phyloP scores from a whole-genome alignment of 75 land plant genomes.

The Cryptomeria japonica region DNA sequence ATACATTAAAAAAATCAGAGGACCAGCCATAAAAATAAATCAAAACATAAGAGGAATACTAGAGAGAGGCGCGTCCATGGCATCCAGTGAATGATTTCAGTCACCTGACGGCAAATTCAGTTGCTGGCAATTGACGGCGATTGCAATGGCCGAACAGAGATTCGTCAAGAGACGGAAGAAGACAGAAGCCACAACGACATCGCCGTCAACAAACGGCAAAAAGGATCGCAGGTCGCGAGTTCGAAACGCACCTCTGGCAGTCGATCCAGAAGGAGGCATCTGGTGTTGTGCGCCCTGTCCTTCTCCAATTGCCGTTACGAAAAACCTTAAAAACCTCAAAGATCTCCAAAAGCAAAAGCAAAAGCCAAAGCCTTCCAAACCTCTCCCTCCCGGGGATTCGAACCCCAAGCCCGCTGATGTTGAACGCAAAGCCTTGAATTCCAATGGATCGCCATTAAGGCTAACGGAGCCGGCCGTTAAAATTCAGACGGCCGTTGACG shows the following conservation, averaged over 20 bases:
- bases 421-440: not conserved
- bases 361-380: not conserved
- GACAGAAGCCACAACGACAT: not conserved
- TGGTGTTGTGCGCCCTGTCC: conserved; percentile 11
- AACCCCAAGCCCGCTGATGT: not conserved
- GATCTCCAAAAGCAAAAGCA: not conserved
- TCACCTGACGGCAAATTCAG: not conserved
- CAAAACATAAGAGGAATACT: not conserved
- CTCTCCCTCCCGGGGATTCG: not conserved
- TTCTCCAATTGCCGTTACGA: conserved; percentile 7
- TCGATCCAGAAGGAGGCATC: conserved; percentile 1
- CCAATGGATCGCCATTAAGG: not conserved
- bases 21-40: not conserved
- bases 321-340: not conserved
- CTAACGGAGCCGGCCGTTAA: not conserved
- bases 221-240: not conserved
- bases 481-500: not conserved
- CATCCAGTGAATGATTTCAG: not conserved
- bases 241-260: conserved; percentile 13
- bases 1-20: not conserved
- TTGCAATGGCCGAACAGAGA: not conserved
- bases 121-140: not conserved
- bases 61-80: not conserved
- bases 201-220: conserved; percentile 1
- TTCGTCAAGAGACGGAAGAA: conserved; percentile 11